Conservation (phyloP, 2,329 filamentous ascomycete species). For the Phialophora expanda region DNA sequence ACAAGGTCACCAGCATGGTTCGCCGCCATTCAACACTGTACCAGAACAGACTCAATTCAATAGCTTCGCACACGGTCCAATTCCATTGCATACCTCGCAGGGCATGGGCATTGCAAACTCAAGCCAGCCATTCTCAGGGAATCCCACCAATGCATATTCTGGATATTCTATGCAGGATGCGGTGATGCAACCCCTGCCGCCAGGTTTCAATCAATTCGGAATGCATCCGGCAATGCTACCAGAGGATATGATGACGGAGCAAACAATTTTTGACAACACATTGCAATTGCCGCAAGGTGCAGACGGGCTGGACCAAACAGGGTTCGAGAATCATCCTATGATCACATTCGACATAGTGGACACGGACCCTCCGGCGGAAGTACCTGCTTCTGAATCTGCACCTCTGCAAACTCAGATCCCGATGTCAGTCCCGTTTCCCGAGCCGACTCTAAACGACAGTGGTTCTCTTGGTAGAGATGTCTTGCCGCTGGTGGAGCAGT, state of each 20-base stretch:
- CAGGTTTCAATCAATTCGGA: conserved; percentile 20
- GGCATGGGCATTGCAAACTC: neutral
- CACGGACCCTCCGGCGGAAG: conserved; percentile 13
- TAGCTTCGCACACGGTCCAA: conserved; percentile 14
- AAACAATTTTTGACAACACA: conserved; percentile 16
- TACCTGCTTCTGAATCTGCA: conserved; percentile 1
- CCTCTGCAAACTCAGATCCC: conserved; percentile 1
- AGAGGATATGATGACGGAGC: conserved; percentile 23
- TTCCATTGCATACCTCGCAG: conserved; percentile 7
- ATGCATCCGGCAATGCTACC: conserved; percentile 15
- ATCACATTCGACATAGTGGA: conserved; percentile 30
- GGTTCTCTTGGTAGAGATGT: conserved; percentile 32
- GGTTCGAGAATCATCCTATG: conserved; percentile 15
- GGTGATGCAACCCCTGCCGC: conserved; percentile 9
- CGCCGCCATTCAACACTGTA: conserved; percentile 18
- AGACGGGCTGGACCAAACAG: conserved; percentile 10
- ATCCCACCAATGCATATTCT: conserved; percentile 9
- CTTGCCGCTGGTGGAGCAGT: conserved; percentile 29
- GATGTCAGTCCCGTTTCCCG: conserved; percentile 13
- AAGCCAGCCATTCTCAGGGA: conserved; percentile 18
- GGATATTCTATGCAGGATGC: conserved; percentile 19
- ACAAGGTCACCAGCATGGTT: conserved; percentile 3
- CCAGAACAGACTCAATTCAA: conserved; percentile 13
- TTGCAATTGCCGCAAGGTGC: conserved; percentile 12
- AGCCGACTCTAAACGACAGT: neutral